These are phyloP conservation scores for Globisporangium sylvaticum DNA, from an alignment of 352 stramenopile species.

Conservation along the genomic window DNA sequence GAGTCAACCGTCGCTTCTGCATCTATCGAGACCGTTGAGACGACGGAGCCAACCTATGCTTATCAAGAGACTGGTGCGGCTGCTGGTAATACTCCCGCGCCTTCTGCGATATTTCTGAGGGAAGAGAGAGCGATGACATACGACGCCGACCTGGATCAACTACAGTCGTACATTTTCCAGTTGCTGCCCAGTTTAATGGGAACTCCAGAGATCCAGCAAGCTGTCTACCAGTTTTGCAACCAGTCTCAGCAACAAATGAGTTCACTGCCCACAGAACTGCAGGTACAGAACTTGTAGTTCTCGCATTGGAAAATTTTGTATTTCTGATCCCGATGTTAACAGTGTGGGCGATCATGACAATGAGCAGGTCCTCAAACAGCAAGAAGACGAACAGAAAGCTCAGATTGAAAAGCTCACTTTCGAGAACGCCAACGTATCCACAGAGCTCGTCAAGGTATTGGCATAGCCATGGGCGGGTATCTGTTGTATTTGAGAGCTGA, in stretches of 20 bases:
- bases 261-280: not conserved
- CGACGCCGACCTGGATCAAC: conserved; percentile 7
- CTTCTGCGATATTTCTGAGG: too few species aligned
- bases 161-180: conserved; percentile 25
- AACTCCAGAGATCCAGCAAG: not conserved
- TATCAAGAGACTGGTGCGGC: not conserved
- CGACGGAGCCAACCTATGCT: not conserved
- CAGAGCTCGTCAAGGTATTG: not conserved
- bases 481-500: too few species aligned
- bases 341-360: not conserved
- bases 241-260: not conserved
- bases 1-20: not conserved
- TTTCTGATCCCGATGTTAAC: not conserved
- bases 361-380: not conserved
- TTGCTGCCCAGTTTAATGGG: not conserved
- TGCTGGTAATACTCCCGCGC: not conserved
- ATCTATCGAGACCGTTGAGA: not conserved
- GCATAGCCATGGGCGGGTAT: too few species aligned
- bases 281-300: not conserved
- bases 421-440: not conserved
- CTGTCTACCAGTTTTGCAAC: conserved; percentile 8
- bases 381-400: not conserved
- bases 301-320: not conserved
- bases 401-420: not conserved
- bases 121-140: not conserved